A percentile compares a stretch with the other conserved stretches of the same genome.
These are phyloP conservation scores for Pyrenula massariospora DNA, from an alignment of 495 filamentous ascomycete genomes.

Conservation along the genomic window DNA sequence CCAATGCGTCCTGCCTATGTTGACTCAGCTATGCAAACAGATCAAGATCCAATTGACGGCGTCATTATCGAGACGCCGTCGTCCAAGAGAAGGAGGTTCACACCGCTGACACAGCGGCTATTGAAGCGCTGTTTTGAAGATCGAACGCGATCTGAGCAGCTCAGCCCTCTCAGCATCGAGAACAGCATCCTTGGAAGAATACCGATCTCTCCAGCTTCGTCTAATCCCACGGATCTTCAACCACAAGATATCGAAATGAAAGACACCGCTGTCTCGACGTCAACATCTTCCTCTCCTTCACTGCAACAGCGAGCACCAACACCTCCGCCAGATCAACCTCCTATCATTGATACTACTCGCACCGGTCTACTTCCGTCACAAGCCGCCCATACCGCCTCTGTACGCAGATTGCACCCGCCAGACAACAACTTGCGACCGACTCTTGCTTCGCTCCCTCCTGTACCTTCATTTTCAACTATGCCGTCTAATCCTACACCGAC, in stretches of 20 bases:
- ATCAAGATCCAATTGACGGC: slow-evolving; percentile 20
- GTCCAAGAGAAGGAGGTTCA: slow-evolving; percentile 13
- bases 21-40: slow-evolving; percentile 33
- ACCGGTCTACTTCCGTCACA: background rate
- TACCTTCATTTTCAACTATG: slow-evolving; percentile 1
- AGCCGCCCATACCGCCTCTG: background rate
- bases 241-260: slow-evolving; percentile 24
- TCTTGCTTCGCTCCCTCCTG: background rate
- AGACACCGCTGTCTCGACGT: slow-evolving; percentile 8
- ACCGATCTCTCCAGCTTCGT: slow-evolving; percentile 10
- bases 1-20: slow-evolving; percentile 25
- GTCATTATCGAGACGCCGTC: background rate
- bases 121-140: slow-evolving; percentile 32
- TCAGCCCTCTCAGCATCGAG: background rate
- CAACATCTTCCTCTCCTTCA: slow-evolving; percentile 20
- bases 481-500: slow-evolving; percentile 17
- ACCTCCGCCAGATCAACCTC: slow-evolving; percentile 2
- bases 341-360: background rate
- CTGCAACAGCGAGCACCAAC: slow-evolving; percentile 12
- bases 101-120: slow-evolving; percentile 29
- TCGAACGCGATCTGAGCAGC: slow-evolving; percentile 22
- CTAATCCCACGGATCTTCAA: slow-evolving; percentile 2
- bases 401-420: background rate
- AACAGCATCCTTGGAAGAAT: slow-evolving; percentile 1
- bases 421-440: background rate